Evolutionary conservation across 345 rosid genomes (phyloP).

Genomic region (Arabis hirsuta): DNA sequence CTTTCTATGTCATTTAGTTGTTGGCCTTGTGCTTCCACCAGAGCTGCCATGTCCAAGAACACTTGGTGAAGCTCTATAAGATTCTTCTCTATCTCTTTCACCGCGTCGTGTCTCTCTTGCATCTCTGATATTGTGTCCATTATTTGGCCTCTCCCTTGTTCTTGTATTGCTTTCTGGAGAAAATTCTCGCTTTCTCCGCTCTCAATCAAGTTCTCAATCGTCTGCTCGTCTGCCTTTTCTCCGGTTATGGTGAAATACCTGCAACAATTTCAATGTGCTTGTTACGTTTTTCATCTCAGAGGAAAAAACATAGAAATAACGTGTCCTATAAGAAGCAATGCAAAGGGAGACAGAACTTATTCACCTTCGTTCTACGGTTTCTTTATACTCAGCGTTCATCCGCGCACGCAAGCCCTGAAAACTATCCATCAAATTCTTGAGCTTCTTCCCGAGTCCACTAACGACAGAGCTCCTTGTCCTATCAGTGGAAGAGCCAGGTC

Average conservation of each 20-base stretch:
- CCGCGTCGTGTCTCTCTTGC: slow-evolving; percentile 83
- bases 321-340: neutral
- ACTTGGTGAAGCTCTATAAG: slow-evolving; percentile 81
- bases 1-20: slow-evolving; percentile 85
- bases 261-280: neutral
- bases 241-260: slow-evolving; percentile 82
- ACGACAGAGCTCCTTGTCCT: slow-evolving; percentile 82
- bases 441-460: slow-evolving; percentile 72
- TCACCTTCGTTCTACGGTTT: slow-evolving; percentile 77
- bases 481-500: slow-evolving; percentile 82
- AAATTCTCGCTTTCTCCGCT: slow-evolving; percentile 90
- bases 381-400: slow-evolving; percentile 70
- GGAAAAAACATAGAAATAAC: neutral
- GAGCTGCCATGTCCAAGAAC: slow-evolving; percentile 85
- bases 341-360: neutral
- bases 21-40: slow-evolving; percentile 85
- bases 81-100: slow-evolving; percentile 89
- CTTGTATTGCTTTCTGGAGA: slow-evolving; percentile 84
- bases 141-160: slow-evolving; percentile 86
- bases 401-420: slow-evolving; percentile 64
- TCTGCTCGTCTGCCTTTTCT: slow-evolving; percentile 69
- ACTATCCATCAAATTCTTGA: slow-evolving; percentile 75
- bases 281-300: neutral
- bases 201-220: slow-evolving; percentile 71
- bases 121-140: slow-evolving; percentile 83